Evolutionary conservation across 106 monocot genomes (phyloP).

Genomic region (Iris macrosiphon): DNA sequence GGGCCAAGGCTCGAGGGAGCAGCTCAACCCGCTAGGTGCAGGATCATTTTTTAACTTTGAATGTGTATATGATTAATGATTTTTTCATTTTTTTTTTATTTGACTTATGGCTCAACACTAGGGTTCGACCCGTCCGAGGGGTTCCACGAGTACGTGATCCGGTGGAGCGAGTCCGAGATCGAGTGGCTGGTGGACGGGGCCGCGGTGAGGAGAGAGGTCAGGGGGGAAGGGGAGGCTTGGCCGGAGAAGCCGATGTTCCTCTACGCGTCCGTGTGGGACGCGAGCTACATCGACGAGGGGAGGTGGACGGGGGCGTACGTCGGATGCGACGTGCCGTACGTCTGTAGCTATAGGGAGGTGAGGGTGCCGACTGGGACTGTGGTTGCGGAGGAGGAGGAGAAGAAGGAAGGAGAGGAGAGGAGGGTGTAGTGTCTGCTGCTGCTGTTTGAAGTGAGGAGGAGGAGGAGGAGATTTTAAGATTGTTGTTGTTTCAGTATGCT

Average conservation of each 20-base stretch:
- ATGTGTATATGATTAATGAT: too few relatives aligned
- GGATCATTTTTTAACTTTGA: too few relatives aligned
- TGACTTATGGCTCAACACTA: too few relatives aligned
- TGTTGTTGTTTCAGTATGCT: too few relatives aligned
- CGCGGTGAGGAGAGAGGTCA: slow-evolving; percentile 39
- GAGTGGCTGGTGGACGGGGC: slow-evolving; percentile 52
- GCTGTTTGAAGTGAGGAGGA: too few relatives aligned
- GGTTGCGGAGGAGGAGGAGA: slow-evolving; percentile 35
- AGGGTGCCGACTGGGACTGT: slow-evolving; percentile 33
- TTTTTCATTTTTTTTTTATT: too few relatives aligned
- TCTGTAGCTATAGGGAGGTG: slow-evolving; percentile 55
- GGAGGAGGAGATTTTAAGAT: too few relatives aligned
- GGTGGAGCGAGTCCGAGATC: slow-evolving; percentile 36
- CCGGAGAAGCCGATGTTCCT: slow-evolving; percentile 58
- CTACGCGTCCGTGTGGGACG: slow-evolving; percentile 74
- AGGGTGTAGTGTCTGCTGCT: too few relatives aligned
- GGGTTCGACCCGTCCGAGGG: slow-evolving; percentile 51
- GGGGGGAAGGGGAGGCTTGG: slow-evolving; percentile 30
- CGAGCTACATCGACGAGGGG: slow-evolving; percentile 56
- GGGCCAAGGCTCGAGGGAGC: slow-evolving; percentile 45
- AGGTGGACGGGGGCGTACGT: slow-evolving; percentile 53
- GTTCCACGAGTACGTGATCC: slow-evolving; percentile 60
- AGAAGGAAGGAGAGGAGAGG: too few relatives aligned
- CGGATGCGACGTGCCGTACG: slow-evolving; percentile 56
- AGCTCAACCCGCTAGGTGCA: slow-evolving; percentile 35